Percentiles rank a stretch among this genome's conserved stretches.
phyloP scores from a whole-genome alignment of 148 eudicot genomes.

The Rhododendron williamsianum region DNA sequence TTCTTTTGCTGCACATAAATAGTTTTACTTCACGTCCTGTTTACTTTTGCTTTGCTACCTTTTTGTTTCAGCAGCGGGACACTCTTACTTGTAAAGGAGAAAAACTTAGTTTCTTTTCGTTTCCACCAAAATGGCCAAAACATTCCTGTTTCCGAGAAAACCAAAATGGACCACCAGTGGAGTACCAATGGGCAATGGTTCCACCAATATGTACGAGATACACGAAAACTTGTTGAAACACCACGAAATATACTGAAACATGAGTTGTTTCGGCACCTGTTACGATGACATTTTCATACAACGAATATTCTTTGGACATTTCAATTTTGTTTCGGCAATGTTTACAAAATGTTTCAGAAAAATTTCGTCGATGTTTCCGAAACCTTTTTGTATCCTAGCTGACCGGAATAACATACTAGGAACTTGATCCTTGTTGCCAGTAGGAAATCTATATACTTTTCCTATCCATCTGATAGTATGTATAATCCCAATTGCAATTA shows the following conservation, averaged over 20 bases:
- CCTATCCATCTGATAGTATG: background rate
- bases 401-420: background rate
- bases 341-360: background rate
- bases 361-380: background rate
- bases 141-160: background rate
- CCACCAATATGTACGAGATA: background rate
- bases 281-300: background rate
- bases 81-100: background rate
- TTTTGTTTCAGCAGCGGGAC: background rate
- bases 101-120: background rate
- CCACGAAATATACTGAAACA: background rate
- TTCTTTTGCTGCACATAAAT: background rate
- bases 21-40: background rate
- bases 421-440: background rate
- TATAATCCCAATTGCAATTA: background rate
- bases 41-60: background rate
- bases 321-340: background rate
- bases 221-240: background rate
- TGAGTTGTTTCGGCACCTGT: background rate
- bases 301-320: background rate
- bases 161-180: background rate
- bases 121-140: background rate
- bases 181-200: background rate
- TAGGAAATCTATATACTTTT: slow-evolving; percentile 12
- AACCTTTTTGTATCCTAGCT: background rate